Conservation (phyloP, 257 asterid genomes). For the Craterostigma plantagineum region DNA sequence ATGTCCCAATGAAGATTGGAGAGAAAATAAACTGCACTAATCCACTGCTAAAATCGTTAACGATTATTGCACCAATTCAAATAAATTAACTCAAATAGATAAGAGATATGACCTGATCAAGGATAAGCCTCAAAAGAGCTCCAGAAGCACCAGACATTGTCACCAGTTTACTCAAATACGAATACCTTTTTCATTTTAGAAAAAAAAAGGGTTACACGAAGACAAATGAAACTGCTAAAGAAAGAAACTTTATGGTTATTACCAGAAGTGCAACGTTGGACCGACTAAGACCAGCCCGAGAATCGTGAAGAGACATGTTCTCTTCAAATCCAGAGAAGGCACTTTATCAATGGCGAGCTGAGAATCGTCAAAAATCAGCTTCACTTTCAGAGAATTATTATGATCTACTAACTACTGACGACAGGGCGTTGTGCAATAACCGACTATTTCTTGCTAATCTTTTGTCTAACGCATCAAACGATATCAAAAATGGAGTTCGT, state of each 20-base stretch:
- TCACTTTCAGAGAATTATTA: slow-evolving; percentile 6
- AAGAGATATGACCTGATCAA: slow-evolving; percentile 54
- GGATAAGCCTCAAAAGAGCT: slow-evolving; percentile 51
- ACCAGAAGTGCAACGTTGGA: slow-evolving; percentile 92
- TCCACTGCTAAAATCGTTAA: too few relatives aligned
- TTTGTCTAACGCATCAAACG: too few relatives aligned
- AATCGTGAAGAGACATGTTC: slow-evolving; percentile 51
- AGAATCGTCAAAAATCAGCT: too few relatives aligned
- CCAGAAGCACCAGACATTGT: slow-evolving; percentile 51
- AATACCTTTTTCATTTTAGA: slow-evolving; percentile 29
- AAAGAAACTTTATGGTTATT: slow-evolving; percentile 9
- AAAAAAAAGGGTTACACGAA: not conserved
- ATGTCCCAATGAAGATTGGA: slow-evolving; percentile 55
- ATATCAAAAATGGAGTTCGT: too few relatives aligned
- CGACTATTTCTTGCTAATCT: too few relatives aligned
- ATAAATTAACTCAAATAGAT: not conserved
- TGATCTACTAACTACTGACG: too few relatives aligned
- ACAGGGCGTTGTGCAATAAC: too few relatives aligned
- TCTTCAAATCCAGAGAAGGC: slow-evolving; percentile 52
- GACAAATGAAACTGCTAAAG: too few relatives aligned
- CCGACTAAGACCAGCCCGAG: slow-evolving; percentile 91
- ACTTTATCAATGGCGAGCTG: slow-evolving; percentile 63
- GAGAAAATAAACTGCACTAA: slow-evolving; percentile 53
- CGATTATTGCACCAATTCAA: not conserved
- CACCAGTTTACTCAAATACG: slow-evolving; percentile 57